Base-by-base conservation (phyloP, 495 filamentous ascomycete species). In the Hyphodiscus hymeniophilus region DNA sequence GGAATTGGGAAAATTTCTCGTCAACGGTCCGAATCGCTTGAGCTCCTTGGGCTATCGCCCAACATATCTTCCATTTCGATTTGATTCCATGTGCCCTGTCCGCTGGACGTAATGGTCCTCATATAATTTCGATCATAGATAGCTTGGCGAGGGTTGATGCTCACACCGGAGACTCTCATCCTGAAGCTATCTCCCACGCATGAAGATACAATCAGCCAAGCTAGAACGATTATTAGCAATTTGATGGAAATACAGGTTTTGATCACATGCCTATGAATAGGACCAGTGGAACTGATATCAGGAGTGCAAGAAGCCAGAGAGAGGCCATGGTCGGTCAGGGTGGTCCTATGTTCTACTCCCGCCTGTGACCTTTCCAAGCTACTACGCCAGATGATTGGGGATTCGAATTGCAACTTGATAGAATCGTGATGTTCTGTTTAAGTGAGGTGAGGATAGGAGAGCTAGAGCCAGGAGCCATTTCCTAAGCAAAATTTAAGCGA, bases 1-100 rank as follows among this genome's bases (percentile, higher is more conserved):
- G 17, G 34, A 38, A 38, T 38, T 15, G 7, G 13, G n/a, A 38
- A 11, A 15, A 22, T 8, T 36, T 38, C 42, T 23, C 28, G 8
- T 40, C 17, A 13, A 4, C 20, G 23, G 18, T 34, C 42, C 1
- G 51, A 54, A 45, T 54, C 51, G 7, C 43, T 32, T 30, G 51
- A 54, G 32, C 39, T 44, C 32, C 45, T 24, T 36, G 48, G 48
- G 31, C 48, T 51, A 32, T 75, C 69, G 31, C 62, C 60, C 32
- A 81, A 60, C 75, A 80, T 77, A 50, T 78, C 72, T 38, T 80
- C 70, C 69, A 81, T 63, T 55, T 82, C 78, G 52, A 82, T 79
- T 50, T 80, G 77, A 57, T 82, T 77, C 57, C 75, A 81, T 59
- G 76, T 71, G 13, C 67, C 72, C 23, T 71, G 61, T 4, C 70